Evolutionary conservation across 352 stramenopile species (phyloP), one percentile per base, ranked within the genome.

Genomic region (Peronospora belbahrii): DNA sequence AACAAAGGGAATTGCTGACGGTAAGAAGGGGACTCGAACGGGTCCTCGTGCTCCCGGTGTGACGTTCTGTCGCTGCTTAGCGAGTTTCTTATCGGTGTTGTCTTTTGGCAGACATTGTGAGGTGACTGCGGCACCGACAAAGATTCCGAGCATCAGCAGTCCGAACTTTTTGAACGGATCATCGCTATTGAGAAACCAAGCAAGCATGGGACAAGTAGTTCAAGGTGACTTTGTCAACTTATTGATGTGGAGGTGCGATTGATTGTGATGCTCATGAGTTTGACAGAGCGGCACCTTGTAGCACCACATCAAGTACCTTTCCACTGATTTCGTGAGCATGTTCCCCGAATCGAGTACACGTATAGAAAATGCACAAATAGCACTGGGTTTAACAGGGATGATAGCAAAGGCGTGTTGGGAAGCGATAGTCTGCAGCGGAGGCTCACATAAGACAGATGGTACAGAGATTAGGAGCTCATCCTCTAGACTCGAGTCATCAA

Each of bases 1-100:
- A 13, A 73, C 47, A 13, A 69, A 36, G 2, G 59, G 63, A 0
- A 73, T 48, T n/a, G 42, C 54, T 11, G 58, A 66, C 2, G 52
- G 52, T 49, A 66, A 42, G 45, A 56, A 66, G 0, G 57, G 52
- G 4, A 62, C 46, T 7, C 38, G 36, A 8, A 22, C 31, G 3
- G 57, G 57, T 0, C 51, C 42, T 3, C 24, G 57, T 6, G 57
- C 57, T 0, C 57, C 57, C 6, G 57, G 57, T 11, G 57, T 36
- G 9, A 62, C 52, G 28, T 14, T 54, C 23, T 48, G 41, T 44
- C 27, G 45, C 13, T 55, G 41, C 42, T 55, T 58, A 11, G 6
- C 19, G 41, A 66, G 11, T 23, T 66, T 66, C 18, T 44, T 54
- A 20, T 62, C 57, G 14, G 44, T 62, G 9, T 7, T 51, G 45